phyloP scores from a whole-genome alignment of 192 early-diverging fungal genomes.

The Lobosporangium transversale region DNA sequence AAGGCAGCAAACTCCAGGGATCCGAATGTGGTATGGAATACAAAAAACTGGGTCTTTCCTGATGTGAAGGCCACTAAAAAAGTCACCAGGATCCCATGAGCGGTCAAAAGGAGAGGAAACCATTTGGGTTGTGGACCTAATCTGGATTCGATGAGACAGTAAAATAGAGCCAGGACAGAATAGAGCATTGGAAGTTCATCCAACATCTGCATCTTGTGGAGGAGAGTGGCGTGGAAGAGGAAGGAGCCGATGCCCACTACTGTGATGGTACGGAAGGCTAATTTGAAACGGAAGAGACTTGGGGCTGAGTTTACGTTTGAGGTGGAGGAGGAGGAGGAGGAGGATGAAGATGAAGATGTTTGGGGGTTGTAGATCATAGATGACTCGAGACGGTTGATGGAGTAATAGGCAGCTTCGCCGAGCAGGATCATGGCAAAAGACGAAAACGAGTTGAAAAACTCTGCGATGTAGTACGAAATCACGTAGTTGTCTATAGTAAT shows the following conservation, averaged over 20 bases:
- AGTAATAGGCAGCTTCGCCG: constrained; percentile 60
- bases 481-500: constrained; percentile 58
- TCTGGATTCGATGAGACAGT: constrained; percentile 51
- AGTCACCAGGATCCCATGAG: constrained; percentile 57
- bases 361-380: constrained; percentile 2
- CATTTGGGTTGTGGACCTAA: constrained; percentile 57
- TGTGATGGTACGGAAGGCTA: constrained; percentile 68
- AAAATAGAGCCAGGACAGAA: constrained; percentile 47
- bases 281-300: constrained; percentile 57
- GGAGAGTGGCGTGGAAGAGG: constrained; percentile 81
- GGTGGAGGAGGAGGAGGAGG: too few species aligned
- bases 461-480: constrained; percentile 61
- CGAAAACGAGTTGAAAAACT: constrained; percentile 73
- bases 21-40: constrained; percentile 41
- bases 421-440: constrained; percentile 73
- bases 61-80: constrained; percentile 30
- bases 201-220: constrained; percentile 73
- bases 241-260: constrained; percentile 82
- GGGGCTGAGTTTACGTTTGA: constrained; percentile 20
- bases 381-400: constrained; percentile 23
- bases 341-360: neutral
- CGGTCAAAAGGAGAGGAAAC: constrained; percentile 54
- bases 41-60: constrained; percentile 33
- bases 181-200: constrained; percentile 64
- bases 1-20: constrained; percentile 27